Conservation (phyloP, 129 eudicot genomes). For the Artemisia annua region DNA sequence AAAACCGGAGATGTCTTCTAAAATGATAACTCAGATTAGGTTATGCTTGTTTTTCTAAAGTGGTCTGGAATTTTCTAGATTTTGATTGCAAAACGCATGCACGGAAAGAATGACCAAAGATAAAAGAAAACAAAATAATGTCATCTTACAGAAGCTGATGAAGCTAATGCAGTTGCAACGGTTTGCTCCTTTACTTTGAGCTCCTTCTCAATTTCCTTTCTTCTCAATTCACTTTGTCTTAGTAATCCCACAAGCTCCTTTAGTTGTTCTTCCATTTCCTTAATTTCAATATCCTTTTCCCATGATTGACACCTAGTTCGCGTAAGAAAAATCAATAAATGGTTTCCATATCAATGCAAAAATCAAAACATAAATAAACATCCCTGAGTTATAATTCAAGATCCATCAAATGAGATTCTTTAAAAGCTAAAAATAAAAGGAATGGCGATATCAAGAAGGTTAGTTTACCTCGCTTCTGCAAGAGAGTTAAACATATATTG, state of each 20-base stretch:
- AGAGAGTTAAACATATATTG: slow-evolving; percentile 86
- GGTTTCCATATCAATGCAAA: neutral
- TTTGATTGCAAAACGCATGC: slow-evolving; percentile 6
- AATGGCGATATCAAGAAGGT: neutral
- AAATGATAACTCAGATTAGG: no score
- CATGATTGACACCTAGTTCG: slow-evolving; percentile 74
- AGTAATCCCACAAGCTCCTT: slow-evolving; percentile 82
- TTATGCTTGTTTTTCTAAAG: neutral
- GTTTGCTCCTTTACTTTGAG: slow-evolving; percentile 75
- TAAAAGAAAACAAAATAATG: neutral
- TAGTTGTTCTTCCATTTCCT: slow-evolving; percentile 96
- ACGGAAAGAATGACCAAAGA: neutral
- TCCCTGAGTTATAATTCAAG: neutral
- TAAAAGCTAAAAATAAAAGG: neutral
- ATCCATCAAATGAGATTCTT: neutral
- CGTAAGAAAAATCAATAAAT: neutral
- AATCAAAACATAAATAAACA: neutral
- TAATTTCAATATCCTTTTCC: slow-evolving; percentile 79
- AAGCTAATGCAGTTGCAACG: slow-evolving; percentile 50
- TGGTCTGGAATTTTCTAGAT: neutral
- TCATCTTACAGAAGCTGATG: slow-evolving; percentile 62
- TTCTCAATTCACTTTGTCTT: slow-evolving; percentile 83
- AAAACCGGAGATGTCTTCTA: no score
- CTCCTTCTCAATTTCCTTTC: slow-evolving; percentile 93
- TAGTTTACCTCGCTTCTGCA: slow-evolving; percentile 66